phyloP scores from a whole-genome alignment of 2,329 filamentous ascomycete genomes.

The Didymella segeticola region DNA sequence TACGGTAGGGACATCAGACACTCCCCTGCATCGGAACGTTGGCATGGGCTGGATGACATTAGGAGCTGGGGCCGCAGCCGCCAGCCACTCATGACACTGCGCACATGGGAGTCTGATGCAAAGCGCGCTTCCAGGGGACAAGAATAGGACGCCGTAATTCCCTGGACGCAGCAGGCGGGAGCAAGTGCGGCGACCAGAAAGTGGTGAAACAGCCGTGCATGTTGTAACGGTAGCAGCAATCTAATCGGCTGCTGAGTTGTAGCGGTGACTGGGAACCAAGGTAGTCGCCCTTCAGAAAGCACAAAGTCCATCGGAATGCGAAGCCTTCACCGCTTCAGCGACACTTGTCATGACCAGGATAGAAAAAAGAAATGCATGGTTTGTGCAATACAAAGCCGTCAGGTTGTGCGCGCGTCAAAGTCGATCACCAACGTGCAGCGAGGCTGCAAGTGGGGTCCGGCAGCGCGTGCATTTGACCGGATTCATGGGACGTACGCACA shows the following conservation, averaged over 20 bases:
- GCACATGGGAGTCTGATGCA: slow-evolving; percentile 38
- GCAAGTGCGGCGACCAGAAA: slow-evolving; percentile 27
- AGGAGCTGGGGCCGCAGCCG: slow-evolving; percentile 40
- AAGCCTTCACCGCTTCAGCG: not conserved
- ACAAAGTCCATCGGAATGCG: not conserved
- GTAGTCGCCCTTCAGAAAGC: not conserved
- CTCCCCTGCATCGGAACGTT: slow-evolving; percentile 39
- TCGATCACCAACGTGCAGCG: slow-evolving; percentile 30
- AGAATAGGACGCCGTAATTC: slow-evolving; percentile 40
- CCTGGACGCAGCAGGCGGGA: slow-evolving; percentile 24
- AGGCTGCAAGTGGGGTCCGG: slow-evolving; percentile 41
- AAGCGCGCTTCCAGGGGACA: slow-evolving; percentile 33
- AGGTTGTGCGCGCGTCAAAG: slow-evolving; percentile 16
- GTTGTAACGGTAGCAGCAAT: slow-evolving; percentile 33
- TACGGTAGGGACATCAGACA: slow-evolving; percentile 37
- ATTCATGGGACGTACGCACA: slow-evolving; percentile 38
- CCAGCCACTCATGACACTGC: slow-evolving; percentile 37
- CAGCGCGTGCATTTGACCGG: slow-evolving; percentile 31
- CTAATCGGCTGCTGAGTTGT: slow-evolving; percentile 24
- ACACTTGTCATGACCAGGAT: not conserved
- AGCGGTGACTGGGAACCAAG: not conserved
- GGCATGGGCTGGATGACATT: slow-evolving; percentile 30
- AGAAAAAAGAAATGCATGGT: slow-evolving; percentile 2
- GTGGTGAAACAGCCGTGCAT: slow-evolving; percentile 44
- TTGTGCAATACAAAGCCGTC: slow-evolving; percentile 7